Evolutionary conservation across 1,139 yeast genomes (phyloP), one percentile per base, ranked within the genome.

Genomic region (Meyerozyma guilliermondii): DNA sequence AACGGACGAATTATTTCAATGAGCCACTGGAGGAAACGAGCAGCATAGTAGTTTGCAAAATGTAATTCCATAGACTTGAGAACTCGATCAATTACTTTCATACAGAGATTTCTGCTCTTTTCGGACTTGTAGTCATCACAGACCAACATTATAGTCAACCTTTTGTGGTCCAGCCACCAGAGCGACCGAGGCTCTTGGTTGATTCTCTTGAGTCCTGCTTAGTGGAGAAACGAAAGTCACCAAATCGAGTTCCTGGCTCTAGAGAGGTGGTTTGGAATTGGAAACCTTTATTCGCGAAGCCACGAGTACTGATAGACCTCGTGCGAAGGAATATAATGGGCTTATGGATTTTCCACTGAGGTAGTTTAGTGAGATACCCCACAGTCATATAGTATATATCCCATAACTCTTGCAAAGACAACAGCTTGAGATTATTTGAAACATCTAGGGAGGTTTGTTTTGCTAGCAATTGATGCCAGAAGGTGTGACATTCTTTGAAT

Each of bases 181-280:
- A 72, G 54, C 14, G 68, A 55, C 4, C n/a, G n/a, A 74, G 60
- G 51, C 74, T 71, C 52, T 72, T 72, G n/a, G 49, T 72, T 72
- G 46, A 72, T 64, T 41, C 70, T 53, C 41, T 59, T 58, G 39
- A 72, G 46, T 17, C n/a, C 66, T 52, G 43, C 75, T n/a, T 64
- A 22, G 64, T 58, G 18, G n/a, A 67, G 50, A 38, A 63, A 60
- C 2, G 71, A 52, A n/a, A 2, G 66, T 54, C 9, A 70, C 44
- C 3, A 65, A 45, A 23, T 66, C 67, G 30, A 67, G 54, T 38
- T 71, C 74, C 2, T 46, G 41, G n/a, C 1, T 41, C 28, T 5
- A 59, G 39, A n/a, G 17, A 58, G 44, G 8, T 40, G 42, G 4
- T 39, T 28, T n/a, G 1, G 49, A 48, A 2, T 48, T 43, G 11